Conservation (phyloP, 169 alveolate species). For the Eimeria tenella region DNA sequence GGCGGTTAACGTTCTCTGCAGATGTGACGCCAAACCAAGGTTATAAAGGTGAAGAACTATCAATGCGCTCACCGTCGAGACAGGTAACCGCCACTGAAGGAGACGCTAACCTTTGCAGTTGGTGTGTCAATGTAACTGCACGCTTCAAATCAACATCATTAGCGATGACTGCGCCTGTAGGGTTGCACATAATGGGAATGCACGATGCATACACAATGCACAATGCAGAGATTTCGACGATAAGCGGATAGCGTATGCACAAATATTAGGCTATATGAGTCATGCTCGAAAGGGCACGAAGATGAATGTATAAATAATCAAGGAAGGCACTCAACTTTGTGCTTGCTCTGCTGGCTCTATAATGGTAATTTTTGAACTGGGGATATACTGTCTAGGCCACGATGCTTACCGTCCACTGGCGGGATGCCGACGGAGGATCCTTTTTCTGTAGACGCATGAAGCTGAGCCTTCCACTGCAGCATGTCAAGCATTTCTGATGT, state of each 20-base stretch:
- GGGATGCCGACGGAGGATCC: slow-evolving; percentile 31
- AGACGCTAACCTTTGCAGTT: slow-evolving; percentile 91
- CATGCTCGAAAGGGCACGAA: not conserved
- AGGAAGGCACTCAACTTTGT: no score
- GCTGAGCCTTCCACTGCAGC: slow-evolving; percentile 76
- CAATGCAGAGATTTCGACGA: not conserved
- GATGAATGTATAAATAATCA: not conserved
- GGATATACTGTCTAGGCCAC: not conserved
- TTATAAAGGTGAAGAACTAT: not conserved
- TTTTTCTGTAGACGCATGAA: not conserved
- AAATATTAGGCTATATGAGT: no score
- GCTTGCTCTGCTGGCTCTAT: no score
- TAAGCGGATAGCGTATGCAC: no score
- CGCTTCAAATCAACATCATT: slow-evolving; percentile 95
- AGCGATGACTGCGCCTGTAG: slow-evolving; percentile 89
- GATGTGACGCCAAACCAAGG: not conserved
- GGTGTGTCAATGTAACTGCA: slow-evolving; percentile 94
- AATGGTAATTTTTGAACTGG: no score
- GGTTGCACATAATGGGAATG: not conserved
- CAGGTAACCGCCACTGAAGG: slow-evolving; percentile 91
- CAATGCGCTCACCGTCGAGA: slow-evolving; percentile 87
- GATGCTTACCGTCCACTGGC: slow-evolving; percentile 60
- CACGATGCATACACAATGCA: not conserved
- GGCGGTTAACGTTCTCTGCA: not conserved
- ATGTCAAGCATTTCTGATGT: slow-evolving; percentile 89